Conservation (phyloP, 805 yeast species). For the Zygosaccharomyces gambellarensis region DNA sequence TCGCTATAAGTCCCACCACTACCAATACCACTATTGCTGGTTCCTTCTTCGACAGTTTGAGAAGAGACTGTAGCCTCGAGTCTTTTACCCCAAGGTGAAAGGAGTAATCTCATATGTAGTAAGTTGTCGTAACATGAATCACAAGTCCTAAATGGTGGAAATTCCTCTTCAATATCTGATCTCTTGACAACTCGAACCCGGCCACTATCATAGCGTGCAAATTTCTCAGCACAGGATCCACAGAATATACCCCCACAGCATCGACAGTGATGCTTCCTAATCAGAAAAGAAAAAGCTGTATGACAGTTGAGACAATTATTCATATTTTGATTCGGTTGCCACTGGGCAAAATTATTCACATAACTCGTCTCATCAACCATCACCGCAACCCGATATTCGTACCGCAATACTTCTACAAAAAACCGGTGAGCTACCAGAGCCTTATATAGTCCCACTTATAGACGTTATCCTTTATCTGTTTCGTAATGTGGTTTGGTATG, state of each 20-base stretch:
- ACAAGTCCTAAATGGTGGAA: conserved; percentile 57
- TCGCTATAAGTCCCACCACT: not conserved
- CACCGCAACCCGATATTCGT: not conserved
- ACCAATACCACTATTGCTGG: not conserved
- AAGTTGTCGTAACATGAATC: conserved; percentile 51
- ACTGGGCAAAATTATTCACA: conserved; percentile 25
- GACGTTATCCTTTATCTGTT: not conserved
- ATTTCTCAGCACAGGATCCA: conserved; percentile 31
- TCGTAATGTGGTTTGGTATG: not conserved
- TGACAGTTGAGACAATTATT: conserved; percentile 45
- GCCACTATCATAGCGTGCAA: conserved; percentile 26
- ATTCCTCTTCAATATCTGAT: conserved; percentile 28
- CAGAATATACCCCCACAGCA: conserved; percentile 66
- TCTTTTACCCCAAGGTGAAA: conserved; percentile 20
- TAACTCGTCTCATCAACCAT: conserved; percentile 13
- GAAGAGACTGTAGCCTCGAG: conserved; percentile 8
- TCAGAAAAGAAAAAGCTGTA: conserved; percentile 43
- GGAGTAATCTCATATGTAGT: conserved; percentile 20
- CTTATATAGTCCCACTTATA: not conserved
- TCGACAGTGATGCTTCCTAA: conserved; percentile 65
- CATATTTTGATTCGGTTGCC: conserved; percentile 32
- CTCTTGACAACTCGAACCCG: conserved; percentile 28
- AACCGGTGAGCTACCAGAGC: not conserved
- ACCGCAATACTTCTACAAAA: not conserved
- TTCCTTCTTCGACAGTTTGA: not conserved